Evolutionary conservation across 139 green algal genomes (phyloP), one percentile per base, ranked within the genome.

Genomic region (Monoraphidium neglectum): DNA sequence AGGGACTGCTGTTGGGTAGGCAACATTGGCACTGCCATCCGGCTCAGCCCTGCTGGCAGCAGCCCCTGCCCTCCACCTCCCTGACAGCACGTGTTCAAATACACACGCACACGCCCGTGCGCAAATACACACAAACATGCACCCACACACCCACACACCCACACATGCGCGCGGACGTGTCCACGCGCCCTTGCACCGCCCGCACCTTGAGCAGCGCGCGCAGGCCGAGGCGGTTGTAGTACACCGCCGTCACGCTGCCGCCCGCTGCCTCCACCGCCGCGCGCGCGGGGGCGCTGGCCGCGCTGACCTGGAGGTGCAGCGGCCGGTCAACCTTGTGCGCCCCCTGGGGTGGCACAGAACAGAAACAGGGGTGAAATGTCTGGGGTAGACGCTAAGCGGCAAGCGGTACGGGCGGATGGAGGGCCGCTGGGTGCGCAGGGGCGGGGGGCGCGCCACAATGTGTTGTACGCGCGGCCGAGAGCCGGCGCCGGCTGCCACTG

Each of bases 161-260:
- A 70, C 21, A 0, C 30, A 43, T 12, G 16, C 33, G 16, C 33
- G 18, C 53, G 40, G 60, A 5, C 24, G 8, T 40, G 13, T n/a
- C 12, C 56, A 74, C 3, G 18, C n/a, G 43, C 46, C 46, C 46
- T 4, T 36, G 15, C 26, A 26, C 4, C 32, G 8, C 51, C 18
- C 69, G 51, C 62, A 89, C 84, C 72, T 90, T 89, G 36, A 96
- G 51, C 69, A 98, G 77, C 3, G 94, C 95, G 1, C 85, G 72
- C 70, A 98, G 86, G 1, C 81, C 95, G 18, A 98, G 83, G 72
- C 85, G 76, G 40, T 94, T 97, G 90, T 99, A 99, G 83, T 98
- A 97, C 16, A 98, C 95, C 0, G 84, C 91, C 2, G 86, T 93
- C 15, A 98, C 92, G 24, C 57, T 84, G 30, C 95, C 95, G 0